Evolutionary conservation across 345 rosid species (phyloP).

Genomic region (Rhodomyrtus tomentosa): DNA sequence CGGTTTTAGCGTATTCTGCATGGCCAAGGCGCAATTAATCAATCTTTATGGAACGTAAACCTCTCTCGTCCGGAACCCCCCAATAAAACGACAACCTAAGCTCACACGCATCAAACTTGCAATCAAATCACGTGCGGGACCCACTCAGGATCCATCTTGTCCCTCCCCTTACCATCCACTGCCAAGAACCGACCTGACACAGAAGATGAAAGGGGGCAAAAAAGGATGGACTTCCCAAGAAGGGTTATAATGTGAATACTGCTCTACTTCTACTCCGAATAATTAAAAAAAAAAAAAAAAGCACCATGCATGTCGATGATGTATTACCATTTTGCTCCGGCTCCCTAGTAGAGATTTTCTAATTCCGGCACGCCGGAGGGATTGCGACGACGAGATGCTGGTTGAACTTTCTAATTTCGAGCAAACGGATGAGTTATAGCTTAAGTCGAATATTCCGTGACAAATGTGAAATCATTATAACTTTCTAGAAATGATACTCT

Average conservation of each 20-base stretch:
- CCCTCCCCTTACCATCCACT: not conserved
- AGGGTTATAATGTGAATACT: not conserved
- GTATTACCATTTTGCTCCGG: not conserved
- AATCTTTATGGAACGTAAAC: not conserved
- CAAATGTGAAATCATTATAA: rapidly evolving
- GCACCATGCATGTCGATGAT: not conserved
- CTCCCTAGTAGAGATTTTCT: too few relatives aligned
- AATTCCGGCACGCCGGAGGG: not conserved
- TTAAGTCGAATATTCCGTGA: rapidly evolving
- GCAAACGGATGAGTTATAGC: not conserved
- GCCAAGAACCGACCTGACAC: not conserved
- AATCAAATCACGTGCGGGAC: not conserved
- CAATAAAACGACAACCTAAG: not conserved
- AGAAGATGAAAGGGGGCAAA: not conserved
- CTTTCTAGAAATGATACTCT: not conserved
- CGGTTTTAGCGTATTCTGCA: not conserved
- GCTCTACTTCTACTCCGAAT: not conserved
- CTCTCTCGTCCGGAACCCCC: not conserved
- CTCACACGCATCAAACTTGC: not conserved
- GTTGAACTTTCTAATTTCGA: not conserved
- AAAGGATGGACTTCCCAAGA: not conserved
- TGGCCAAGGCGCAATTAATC: not conserved
- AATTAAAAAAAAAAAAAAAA: not conserved
- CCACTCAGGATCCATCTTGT: not conserved
- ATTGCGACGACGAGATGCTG: not conserved